Evolutionary conservation across 2,329 filamentous ascomycete genomes (phyloP).

Genomic region (Aspergillus ruber): DNA sequence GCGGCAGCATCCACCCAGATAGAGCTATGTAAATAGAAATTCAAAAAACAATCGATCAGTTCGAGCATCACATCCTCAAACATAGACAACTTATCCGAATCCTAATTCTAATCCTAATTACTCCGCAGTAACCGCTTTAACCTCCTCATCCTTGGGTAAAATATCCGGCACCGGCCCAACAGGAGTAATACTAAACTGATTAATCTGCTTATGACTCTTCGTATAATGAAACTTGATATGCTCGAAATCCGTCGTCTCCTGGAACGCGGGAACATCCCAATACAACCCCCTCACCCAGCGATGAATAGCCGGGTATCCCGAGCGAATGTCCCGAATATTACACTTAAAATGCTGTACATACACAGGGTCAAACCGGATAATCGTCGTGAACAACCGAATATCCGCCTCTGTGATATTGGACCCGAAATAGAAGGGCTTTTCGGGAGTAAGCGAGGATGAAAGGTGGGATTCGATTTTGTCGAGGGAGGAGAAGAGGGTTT

Average conservation of each 20-base stretch:
- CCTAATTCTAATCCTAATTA: not conserved
- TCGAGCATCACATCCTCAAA: not conserved
- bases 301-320: constrained; percentile 75
- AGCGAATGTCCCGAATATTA: constrained; percentile 77
- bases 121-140: constrained; percentile 36
- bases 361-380: constrained; percentile 66
- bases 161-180: constrained; percentile 80
- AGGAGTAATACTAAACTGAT: constrained; percentile 67
- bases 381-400: constrained; percentile 66
- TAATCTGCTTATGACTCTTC: constrained; percentile 60
- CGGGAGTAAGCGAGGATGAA: constrained; percentile 29
- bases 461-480: constrained; percentile 72
- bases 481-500: constrained; percentile 66
- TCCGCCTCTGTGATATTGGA: constrained; percentile 72
- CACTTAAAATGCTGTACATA: constrained; percentile 81
- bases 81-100: no score
- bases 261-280: constrained; percentile 74
- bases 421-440: constrained; percentile 66
- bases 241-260: constrained; percentile 78
- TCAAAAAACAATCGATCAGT: not conserved
- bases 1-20: not conserved
- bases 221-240: constrained; percentile 85
- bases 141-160: constrained; percentile 69
- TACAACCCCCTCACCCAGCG: constrained; percentile 77
- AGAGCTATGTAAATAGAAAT: not conserved